phyloP scores from a whole-genome alignment of 305 asterid species.

The Withania somnifera region DNA sequence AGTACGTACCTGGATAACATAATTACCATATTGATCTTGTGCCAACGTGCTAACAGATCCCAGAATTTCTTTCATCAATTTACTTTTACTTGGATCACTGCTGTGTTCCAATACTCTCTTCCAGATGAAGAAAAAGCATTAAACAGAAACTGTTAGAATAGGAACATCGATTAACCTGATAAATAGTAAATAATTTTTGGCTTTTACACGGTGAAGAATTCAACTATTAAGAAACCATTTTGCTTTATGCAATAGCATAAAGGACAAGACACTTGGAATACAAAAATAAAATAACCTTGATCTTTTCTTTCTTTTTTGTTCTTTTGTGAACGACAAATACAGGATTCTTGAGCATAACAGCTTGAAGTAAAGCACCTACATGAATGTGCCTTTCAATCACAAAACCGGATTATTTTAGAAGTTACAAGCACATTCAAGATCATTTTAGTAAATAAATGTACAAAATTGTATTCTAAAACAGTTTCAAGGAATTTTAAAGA shows the following conservation, averaged over 20 bases:
- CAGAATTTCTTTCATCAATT: too few relatives aligned
- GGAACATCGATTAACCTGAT: too few relatives aligned
- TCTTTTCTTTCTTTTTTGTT: not conserved
- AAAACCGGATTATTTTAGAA: not conserved
- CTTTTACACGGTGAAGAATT: not conserved
- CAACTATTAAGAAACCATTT: not conserved
- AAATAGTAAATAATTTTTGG: not conserved
- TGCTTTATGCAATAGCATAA: not conserved
- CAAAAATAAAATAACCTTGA: not conserved
- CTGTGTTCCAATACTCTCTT: too few relatives aligned
- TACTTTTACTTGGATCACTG: too few relatives aligned
- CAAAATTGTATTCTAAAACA: not conserved
- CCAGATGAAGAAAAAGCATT: too few relatives aligned
- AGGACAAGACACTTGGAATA: not conserved
- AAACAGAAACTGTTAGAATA: too few relatives aligned
- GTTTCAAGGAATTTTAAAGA: not conserved
- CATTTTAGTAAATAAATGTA: not conserved
- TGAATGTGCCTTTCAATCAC: not conserved
- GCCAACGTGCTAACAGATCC: too few relatives aligned
- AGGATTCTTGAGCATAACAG: not conserved
- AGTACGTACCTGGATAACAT: too few relatives aligned
- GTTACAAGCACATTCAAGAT: not conserved
- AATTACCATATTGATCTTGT: too few relatives aligned
- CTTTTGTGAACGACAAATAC: not conserved
- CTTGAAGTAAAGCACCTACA: not conserved